Conservation (phyloP, 371 early-diverging fungal species). For the Rhizomucor pusillus region DNA sequence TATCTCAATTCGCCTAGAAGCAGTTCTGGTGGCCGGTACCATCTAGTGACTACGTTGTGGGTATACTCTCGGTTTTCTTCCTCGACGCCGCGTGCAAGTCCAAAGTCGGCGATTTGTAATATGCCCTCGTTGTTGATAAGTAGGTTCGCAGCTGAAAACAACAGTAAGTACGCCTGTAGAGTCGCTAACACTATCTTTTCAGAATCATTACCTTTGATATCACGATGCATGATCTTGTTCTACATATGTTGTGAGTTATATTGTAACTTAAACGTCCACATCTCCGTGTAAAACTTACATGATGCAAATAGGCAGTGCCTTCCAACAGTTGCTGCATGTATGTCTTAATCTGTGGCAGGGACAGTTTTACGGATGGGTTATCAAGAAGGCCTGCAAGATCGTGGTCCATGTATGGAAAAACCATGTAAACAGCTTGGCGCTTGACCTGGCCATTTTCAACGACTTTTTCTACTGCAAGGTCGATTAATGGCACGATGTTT, state of each 20-base stretch:
- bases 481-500: slow-evolving; percentile 84
- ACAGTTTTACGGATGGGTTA: slow-evolving; percentile 66
- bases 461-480: slow-evolving; percentile 71
- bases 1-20: slow-evolving; percentile 86
- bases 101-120: slow-evolving; percentile 91
- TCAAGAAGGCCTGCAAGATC: slow-evolving; percentile 87
- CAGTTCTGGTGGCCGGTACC: slow-evolving; percentile 99
- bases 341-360: slow-evolving; percentile 74
- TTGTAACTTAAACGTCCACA: not conserved
- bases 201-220: slow-evolving; percentile 72
- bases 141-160: slow-evolving; percentile 77
- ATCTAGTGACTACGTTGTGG: slow-evolving; percentile 93
- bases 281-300: slow-evolving; percentile 24
- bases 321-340: slow-evolving; percentile 81
- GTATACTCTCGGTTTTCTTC: slow-evolving; percentile 73
- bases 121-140: slow-evolving; percentile 82
- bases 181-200: not conserved
- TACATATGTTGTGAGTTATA: slow-evolving; percentile 7
- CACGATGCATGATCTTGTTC: slow-evolving; percentile 85
- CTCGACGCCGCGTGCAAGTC: slow-evolving; percentile 77
- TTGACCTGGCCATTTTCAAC: slow-evolving; percentile 49
- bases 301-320: slow-evolving; percentile 84
- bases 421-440: slow-evolving; percentile 90
- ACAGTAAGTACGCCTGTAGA: not conserved
- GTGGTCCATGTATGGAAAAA: slow-evolving; percentile 95